A percentile compares a stretch with the other conserved stretches of the same genome.
These are phyloP conservation scores for Baorangia bicolor DNA, from an alignment of 768 basidiomycete species.

Conservation along the genomic window DNA sequence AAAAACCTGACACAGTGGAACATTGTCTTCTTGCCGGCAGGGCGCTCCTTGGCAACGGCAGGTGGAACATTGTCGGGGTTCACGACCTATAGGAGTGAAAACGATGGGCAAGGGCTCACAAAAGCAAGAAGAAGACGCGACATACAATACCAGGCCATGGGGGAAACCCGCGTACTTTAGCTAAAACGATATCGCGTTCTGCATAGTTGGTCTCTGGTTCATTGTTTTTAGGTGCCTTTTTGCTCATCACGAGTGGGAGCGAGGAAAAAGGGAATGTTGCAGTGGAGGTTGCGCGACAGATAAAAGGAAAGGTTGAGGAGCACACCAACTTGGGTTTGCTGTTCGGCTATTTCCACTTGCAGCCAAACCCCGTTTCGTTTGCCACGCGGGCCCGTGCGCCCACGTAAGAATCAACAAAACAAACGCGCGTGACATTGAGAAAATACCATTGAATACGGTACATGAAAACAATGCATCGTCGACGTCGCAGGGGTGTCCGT, in stretches of 20 bases:
- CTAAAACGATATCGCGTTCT: conserved; percentile 83
- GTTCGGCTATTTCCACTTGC: conserved; percentile 40
- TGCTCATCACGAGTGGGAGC: conserved; percentile 39
- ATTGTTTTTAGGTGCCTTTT: conserved; percentile 47
- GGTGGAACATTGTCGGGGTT: conserved; percentile 67
- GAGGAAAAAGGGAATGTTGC: conserved; percentile 17
- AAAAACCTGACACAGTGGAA: conserved; percentile 86
- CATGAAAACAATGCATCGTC: conserved; percentile 27
- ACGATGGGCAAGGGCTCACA: conserved; percentile 9
- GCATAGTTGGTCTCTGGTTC: conserved; percentile 53
- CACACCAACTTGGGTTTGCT: conserved; percentile 39
- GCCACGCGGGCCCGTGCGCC: conserved; percentile 40
- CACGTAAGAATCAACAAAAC: conserved; percentile 39
- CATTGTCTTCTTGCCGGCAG: conserved; percentile 64
- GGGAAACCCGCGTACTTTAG: conserved; percentile 91
- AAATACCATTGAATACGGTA: conserved; percentile 32
- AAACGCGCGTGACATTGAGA: conserved; percentile 31
- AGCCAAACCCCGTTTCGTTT: conserved; percentile 39
- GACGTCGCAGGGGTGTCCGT: conserved; percentile 20
- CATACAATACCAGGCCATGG: conserved; percentile 94
- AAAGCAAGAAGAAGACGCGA: conserved; percentile 28
- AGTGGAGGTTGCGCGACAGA: conserved; percentile 33
- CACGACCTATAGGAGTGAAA: conserved; percentile 57
- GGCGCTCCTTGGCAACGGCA: conserved; percentile 66
- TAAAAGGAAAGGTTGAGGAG: conserved; percentile 42